Conservation (phyloP, 306 rosid species). For the Begonia fuchsioides region DNA sequence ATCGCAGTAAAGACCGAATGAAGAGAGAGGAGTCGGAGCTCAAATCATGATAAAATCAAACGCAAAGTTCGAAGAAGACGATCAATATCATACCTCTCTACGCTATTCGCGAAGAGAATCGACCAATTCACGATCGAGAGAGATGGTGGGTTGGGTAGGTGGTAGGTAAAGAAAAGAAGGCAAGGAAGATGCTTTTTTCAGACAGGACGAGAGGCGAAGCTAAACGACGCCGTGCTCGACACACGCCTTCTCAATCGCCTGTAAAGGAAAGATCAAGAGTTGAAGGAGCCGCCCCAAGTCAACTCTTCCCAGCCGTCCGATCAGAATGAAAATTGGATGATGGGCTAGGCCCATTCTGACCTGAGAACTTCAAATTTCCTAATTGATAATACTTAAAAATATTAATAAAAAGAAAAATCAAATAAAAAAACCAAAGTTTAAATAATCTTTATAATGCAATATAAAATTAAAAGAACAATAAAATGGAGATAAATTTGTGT, state of each 20-base stretch:
- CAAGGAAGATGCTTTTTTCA: neutral
- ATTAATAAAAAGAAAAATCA: no score
- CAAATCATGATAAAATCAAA: neutral
- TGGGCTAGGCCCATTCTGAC: neutral
- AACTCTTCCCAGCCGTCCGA: neutral
- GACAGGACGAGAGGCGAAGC: neutral
- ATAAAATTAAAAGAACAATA: no score
- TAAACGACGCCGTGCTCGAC: neutral
- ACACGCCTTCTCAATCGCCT: neutral
- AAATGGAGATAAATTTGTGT: no score
- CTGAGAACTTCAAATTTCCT: no score
- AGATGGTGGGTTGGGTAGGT: neutral
- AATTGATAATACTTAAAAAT: no score
- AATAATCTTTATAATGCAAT: no score
- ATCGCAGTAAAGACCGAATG: neutral
- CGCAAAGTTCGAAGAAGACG: neutral
- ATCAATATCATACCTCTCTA: neutral
- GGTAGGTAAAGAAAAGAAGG: neutral
- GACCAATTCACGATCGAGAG: no score
- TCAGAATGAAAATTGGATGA: neutral
- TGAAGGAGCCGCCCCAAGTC: neutral
- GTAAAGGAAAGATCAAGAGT: neutral
- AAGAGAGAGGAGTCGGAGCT: neutral
- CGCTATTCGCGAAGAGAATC: neutral
- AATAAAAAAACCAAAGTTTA: no score